These are phyloP conservation scores for Colletotrichum zoysiae DNA, from an alignment of 2,329 filamentous ascomycete genomes.

Conservation along the genomic window DNA sequence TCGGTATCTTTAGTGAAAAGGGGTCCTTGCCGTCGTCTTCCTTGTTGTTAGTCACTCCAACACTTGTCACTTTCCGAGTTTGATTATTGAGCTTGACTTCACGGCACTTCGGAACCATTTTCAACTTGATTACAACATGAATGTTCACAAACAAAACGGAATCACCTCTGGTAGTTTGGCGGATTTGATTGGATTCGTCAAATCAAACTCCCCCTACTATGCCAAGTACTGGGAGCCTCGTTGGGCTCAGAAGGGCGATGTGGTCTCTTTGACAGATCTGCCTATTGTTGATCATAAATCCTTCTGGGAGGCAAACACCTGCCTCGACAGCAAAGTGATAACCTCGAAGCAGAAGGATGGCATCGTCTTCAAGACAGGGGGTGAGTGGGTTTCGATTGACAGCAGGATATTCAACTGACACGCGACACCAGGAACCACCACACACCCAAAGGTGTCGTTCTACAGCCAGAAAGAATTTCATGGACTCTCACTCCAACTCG, in stretches of 20 bases:
- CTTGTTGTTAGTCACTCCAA: too few relatives aligned
- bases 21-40: not conserved
- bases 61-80: not conserved
- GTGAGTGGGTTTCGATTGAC: not conserved
- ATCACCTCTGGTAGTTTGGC: not conserved
- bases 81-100: not conserved
- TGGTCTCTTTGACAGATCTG: conserved; percentile 6
- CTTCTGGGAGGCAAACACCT: conserved; percentile 35
- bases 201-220: conserved; percentile 26
- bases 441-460: conserved; percentile 35
- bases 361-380: conserved; percentile 35
- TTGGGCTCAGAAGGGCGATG: not conserved
- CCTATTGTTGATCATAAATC: conserved; percentile 28
- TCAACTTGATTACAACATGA: conserved; percentile 8
- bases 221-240: conserved; percentile 19
- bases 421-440: conserved; percentile 24
- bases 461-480: conserved; percentile 31
- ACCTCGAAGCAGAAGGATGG: conserved; percentile 35
- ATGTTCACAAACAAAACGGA: not conserved
- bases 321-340: conserved; percentile 30
- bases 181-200: conserved; percentile 31
- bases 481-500: conserved; percentile 24
- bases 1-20: not conserved
- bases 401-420: not conserved
- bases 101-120: not conserved